Conservation (phyloP, 176 grass and related monocot genomes). For the Eragrostis curvula region DNA sequence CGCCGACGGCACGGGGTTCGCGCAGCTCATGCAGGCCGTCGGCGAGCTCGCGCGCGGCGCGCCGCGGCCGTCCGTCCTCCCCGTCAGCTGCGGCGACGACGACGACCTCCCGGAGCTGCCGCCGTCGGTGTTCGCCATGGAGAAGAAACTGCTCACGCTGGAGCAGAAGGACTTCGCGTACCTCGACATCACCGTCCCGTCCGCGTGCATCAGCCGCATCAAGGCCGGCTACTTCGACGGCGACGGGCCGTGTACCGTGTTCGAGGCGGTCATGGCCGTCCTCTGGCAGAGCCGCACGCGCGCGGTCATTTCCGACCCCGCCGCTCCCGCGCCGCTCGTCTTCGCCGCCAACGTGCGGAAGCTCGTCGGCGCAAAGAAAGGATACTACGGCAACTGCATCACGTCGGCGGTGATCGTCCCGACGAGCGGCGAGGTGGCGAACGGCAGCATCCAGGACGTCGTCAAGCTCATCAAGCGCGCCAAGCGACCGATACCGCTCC, state of each 20-base stretch:
- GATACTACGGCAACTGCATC: conserved; percentile 40
- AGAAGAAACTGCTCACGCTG: background rate
- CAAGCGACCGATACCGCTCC: background rate
- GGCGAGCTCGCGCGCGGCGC: conserved; percentile 30
- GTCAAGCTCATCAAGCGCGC: conserved; percentile 31
- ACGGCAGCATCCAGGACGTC: conserved; percentile 15
- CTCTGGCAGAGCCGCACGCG: conserved; percentile 37
- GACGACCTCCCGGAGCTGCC: conserved; percentile 15
- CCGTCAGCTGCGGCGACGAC: conserved; percentile 12
- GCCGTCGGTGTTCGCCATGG: conserved; percentile 2
- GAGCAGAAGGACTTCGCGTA: background rate
- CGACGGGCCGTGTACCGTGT: background rate
- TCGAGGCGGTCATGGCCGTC: conserved; percentile 23
- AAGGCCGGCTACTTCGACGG: background rate
- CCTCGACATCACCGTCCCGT: conserved; percentile 36
- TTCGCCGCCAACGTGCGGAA: conserved; percentile 27
- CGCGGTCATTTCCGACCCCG: conserved; percentile 12
- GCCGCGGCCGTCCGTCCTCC: background rate
- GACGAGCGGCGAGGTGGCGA: conserved; percentile 21
- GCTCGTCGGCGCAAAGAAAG: background rate
- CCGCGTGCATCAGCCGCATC: conserved; percentile 7
- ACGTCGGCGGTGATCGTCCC: conserved; percentile 19
- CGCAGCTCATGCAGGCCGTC: conserved; percentile 22
- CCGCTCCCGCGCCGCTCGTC: background rate
- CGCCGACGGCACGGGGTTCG: conserved; percentile 38